Conservation (phyloP, 805 yeast genomes). For the Yueomyces sp. region DNA sequence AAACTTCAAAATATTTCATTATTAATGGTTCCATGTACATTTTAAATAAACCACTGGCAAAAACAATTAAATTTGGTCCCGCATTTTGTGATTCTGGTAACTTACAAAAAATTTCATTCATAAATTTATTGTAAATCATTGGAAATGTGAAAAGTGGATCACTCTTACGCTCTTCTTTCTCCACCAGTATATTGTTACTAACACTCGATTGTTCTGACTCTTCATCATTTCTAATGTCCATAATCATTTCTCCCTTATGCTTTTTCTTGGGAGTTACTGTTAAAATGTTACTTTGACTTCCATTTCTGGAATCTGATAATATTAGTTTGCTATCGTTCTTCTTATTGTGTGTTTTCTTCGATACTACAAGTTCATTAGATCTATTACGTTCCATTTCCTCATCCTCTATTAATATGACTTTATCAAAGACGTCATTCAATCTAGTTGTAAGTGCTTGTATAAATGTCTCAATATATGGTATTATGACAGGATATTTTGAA, state of each 20-base stretch:
- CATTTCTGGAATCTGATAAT: too few species aligned
- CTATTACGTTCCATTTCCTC: neutral
- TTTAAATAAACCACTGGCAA: conserved; percentile 23
- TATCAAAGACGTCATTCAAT: conserved; percentile 13
- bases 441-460: conserved; percentile 21
- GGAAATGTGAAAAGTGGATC: conserved; percentile 9
- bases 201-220: neutral
- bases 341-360: too few species aligned
- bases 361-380: neutral
- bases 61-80: conserved; percentile 20
- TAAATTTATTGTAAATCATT: conserved; percentile 17
- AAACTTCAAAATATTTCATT: conserved; percentile 21
- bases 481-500: conserved; percentile 27
- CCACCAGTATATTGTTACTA: neutral
- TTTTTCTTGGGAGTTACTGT: too few species aligned
- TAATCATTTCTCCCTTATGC: too few species aligned
- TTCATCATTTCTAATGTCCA: neutral
- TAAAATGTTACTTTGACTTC: too few species aligned
- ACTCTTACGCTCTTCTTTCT: neutral
- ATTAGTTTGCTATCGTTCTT: too few species aligned
- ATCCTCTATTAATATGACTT: conserved; percentile 1
- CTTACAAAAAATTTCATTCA: conserved; percentile 22
- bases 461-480: conserved; percentile 26
- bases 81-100: conserved; percentile 27
- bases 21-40: conserved; percentile 27